These are phyloP conservation scores for Mitragyna speciosa DNA, from an alignment of 257 asterid genomes.

Conservation along the genomic window DNA sequence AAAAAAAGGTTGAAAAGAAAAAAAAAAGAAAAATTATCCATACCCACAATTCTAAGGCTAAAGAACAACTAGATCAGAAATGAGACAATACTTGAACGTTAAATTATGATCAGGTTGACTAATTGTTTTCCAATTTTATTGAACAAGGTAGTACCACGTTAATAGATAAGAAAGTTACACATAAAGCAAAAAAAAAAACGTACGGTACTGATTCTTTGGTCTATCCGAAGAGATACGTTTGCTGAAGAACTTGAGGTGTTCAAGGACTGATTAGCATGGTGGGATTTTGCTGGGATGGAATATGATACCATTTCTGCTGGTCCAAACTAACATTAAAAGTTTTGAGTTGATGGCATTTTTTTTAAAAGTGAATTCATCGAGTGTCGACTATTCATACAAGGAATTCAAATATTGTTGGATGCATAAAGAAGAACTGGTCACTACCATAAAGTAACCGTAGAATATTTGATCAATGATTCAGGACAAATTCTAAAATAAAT, in stretches of 20 bases:
- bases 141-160: no score
- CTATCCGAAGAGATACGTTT: neutral
- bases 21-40: no score
- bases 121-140: no score
- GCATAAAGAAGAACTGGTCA: neutral
- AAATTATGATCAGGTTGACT: no score
- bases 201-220: neutral
- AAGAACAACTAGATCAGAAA: no score
- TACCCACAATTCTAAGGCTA: no score
- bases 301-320: slow-evolving; percentile 6
- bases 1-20: no score
- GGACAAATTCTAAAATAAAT: neutral
- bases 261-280: neutral
- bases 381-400: neutral
- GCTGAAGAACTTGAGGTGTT: neutral
- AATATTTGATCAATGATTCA: neutral
- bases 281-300: neutral
- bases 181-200: neutral
- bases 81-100: no score
- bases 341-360: slow-evolving; percentile 1
- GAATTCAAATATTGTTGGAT: neutral
- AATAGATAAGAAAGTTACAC: neutral
- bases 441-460: neutral
- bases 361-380: neutral
- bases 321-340: neutral